Percentiles rank a stretch among this genome's conserved stretches.
Evolutionary conservation across 768 basidiomycete genomes (phyloP).

Genomic region (Agrocybe pediades): DNA sequence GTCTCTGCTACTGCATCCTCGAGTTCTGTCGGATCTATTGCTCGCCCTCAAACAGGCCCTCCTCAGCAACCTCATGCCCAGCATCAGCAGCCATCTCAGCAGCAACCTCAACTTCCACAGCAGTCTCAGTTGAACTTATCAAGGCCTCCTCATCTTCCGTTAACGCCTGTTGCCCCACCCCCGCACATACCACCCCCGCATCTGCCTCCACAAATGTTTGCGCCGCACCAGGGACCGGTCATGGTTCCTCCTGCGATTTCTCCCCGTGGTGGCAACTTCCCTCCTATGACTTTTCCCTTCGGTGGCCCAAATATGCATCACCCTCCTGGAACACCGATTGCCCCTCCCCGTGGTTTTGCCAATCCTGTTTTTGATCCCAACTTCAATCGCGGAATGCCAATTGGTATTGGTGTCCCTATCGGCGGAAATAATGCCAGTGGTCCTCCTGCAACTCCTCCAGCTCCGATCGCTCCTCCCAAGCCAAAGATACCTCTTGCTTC

Average conservation of each 20-base stretch:
- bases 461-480: slow-evolving; percentile 61
- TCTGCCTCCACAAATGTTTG: slow-evolving; percentile 49
- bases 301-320: slow-evolving; percentile 43
- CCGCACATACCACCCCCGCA: slow-evolving; percentile 42
- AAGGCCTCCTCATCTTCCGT: slow-evolving; percentile 44
- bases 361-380: slow-evolving; percentile 54
- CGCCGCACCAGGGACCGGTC: slow-evolving; percentile 26
- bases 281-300: slow-evolving; percentile 56
- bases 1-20: slow-evolving; percentile 13
- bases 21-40: slow-evolving; percentile 30
- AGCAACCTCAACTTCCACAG: slow-evolving; percentile 29
- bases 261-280: slow-evolving; percentile 53
- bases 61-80: slow-evolving; percentile 25
- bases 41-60: slow-evolving; percentile 36
- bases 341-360: slow-evolving; percentile 56
- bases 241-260: slow-evolving; percentile 49
- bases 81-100: slow-evolving; percentile 24
- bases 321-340: slow-evolving; percentile 39
- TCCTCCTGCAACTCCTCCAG: slow-evolving; percentile 27
- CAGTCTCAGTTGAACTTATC: slow-evolving; percentile 42
- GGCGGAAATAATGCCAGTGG: slow-evolving; percentile 13
- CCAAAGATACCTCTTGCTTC: slow-evolving; percentile 39
- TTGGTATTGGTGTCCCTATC: slow-evolving; percentile 28
- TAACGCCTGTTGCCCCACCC: slow-evolving; percentile 48
- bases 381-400: slow-evolving; percentile 43